Percentiles rank a stretch among this genome's conserved stretches.
Evolutionary conservation across 331 rosid species (phyloP).

Genomic region (Spiraea crenata): DNA sequence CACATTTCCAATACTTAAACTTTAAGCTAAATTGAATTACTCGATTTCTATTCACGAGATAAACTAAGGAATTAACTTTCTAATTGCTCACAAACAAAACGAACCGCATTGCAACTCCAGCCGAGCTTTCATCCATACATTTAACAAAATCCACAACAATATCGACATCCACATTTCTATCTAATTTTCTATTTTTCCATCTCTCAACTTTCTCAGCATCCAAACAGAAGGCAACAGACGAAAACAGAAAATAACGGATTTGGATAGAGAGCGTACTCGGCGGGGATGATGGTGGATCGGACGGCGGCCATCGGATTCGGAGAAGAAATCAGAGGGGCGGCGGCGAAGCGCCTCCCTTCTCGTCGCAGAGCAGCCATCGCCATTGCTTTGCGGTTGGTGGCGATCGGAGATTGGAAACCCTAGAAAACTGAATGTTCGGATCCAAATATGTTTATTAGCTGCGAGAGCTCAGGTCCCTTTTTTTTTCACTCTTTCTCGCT

Average conservation of each 20-base stretch:
- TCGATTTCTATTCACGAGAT: neutral
- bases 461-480: slow-evolving; percentile 15
- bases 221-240: slow-evolving; percentile 1
- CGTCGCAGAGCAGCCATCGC: slow-evolving; percentile 91
- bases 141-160: neutral
- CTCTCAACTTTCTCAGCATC: slow-evolving; percentile 12
- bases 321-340: slow-evolving; percentile 59
- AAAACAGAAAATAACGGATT: neutral
- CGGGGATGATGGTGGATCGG: slow-evolving; percentile 60
- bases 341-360: slow-evolving; percentile 81
- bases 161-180: neutral
- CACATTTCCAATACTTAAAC: neutral
- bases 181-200: neutral
- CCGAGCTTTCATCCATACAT: neutral
- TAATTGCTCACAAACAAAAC: neutral
- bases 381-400: slow-evolving; percentile 42
- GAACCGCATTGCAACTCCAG: neutral
- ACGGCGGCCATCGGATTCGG: slow-evolving; percentile 52
- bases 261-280: slow-evolving; percentile 44
- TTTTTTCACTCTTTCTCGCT: neutral
- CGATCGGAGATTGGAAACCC: slow-evolving; percentile 47
- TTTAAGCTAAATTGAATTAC: neutral
- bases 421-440: slow-evolving; percentile 18
- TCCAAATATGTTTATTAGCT: neutral
- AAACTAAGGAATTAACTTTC: neutral